These are phyloP conservation scores for Aspergillus ochraceus DNA, from an alignment of 2,329 filamentous ascomycete species.

Conservation along the genomic window DNA sequence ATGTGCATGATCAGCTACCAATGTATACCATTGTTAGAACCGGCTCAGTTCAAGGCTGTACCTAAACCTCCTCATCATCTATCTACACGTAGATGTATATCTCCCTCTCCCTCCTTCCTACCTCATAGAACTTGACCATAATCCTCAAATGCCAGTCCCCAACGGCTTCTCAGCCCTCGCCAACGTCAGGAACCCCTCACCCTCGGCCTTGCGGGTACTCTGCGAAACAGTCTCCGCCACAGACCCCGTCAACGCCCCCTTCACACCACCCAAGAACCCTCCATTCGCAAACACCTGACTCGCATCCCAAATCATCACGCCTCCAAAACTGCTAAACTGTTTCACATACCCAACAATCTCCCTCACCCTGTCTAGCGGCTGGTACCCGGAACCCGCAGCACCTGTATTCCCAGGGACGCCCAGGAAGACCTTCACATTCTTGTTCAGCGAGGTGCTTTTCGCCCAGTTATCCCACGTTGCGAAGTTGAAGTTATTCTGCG, in stretches of 20 bases:
- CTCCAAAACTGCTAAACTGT: slow-evolving; percentile 61
- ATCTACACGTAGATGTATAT: no score
- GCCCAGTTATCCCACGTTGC: slow-evolving; percentile 67
- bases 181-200: background rate
- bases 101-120: no score
- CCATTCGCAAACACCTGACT: slow-evolving; percentile 59
- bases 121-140: no score
- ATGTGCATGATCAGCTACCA: no score
- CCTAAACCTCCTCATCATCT: no score
- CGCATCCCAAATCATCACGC: slow-evolving; percentile 70
- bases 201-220: background rate
- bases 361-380: slow-evolving; percentile 46
- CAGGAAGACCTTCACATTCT: slow-evolving; percentile 60
- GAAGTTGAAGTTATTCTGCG: slow-evolving; percentile 62
- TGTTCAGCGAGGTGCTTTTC: slow-evolving; percentile 57
- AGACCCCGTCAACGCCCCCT: background rate
- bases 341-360: slow-evolving; percentile 56
- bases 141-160: background rate
- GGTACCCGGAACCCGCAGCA: slow-evolving; percentile 59
- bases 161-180: background rate
- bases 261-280: slow-evolving; percentile 49
- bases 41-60: no score
- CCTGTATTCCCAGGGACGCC: slow-evolving; percentile 59
- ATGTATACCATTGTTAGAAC: no score
- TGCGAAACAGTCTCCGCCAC: background rate